Evolutionary conservation across 768 basidiomycete genomes (phyloP), one percentile per base, ranked within the genome.

Genomic region (Pisolithus orientalis): DNA sequence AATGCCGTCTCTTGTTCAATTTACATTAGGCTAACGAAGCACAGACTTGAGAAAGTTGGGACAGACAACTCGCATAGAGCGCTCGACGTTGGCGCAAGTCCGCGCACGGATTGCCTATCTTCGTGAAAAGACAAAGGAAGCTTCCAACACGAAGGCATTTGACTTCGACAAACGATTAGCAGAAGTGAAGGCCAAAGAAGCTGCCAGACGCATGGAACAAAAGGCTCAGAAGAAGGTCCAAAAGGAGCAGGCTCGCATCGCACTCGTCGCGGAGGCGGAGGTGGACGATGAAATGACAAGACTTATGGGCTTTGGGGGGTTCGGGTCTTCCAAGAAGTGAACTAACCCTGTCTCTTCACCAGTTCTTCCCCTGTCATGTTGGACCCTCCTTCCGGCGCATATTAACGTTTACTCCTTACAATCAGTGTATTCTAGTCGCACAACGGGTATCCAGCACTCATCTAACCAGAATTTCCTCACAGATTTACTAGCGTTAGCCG

Each of bases 231-330:
- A 86, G 68, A 88, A 87, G 63, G 88, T 83, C 10, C 82, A 82
- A 64, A 87, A 84, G 62, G 84, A 90, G 61, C 80, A 82, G 60
- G 74, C 82, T 24, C 83, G 85, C 43, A 70, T 85, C 27, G 84
- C 85, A 57, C 71, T 88, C 45, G 78, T 79, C 38, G 76, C 80
- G 57, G 79, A 75, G 38, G 64, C 71, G 59, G 75, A 77, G 49
- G 72, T 69, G 51, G 82, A 84, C 51, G 66, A 76, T 53, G 85
- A 87, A 56, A 87, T 94, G 83, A 75, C 85, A 52, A 72, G 73
- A 28, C 77, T 90, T 72, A 94, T 95, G 92, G 94, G 94, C 32
- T 96, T 96, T 65, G 84, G 82, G 44, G 90, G 91, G 1, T 96
- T 96, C 63, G 91, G 90, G 39, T 74, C 87, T 27, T 80, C 82